Evolutionary conservation across 2,329 filamentous ascomycete genomes (phyloP).

Genomic region (Fusarium sp.): DNA sequence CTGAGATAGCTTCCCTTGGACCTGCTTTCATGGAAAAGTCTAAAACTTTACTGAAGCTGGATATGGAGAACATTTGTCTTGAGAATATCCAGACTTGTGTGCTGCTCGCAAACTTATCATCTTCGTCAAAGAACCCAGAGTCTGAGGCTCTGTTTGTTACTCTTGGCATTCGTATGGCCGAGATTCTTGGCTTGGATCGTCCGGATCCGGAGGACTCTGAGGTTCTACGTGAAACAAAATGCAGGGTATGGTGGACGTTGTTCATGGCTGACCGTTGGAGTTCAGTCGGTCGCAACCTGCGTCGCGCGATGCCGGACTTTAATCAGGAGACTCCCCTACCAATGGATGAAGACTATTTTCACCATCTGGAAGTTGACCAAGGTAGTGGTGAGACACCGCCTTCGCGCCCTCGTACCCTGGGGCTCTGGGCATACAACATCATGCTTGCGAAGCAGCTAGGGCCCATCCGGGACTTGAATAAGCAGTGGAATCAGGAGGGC

Average conservation of each 20-base stretch:
- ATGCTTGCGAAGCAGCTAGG: constrained; percentile 4
- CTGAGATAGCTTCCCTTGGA: not conserved
- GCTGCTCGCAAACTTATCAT: constrained; percentile 5
- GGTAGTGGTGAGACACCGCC: not conserved
- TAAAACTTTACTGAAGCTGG: not conserved
- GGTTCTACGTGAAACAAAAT: constrained; percentile 6
- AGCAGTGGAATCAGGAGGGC: constrained; percentile 2
- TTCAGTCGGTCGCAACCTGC: constrained; percentile 4
- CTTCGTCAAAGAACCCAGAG: not conserved
- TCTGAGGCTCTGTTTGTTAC: constrained; percentile 7
- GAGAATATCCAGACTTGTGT: constrained; percentile 10
- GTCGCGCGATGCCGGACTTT: constrained; percentile 9
- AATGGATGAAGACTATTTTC: constrained; percentile 8
- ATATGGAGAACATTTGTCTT: constrained; percentile 5
- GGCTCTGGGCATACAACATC: constrained; percentile 12
- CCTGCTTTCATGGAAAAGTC: constrained; percentile 3
- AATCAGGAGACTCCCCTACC: constrained; percentile 2
- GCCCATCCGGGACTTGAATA: not conserved
- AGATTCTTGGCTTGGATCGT: not conserved
- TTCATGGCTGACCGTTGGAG: constrained; percentile 14
- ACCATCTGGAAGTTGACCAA: not conserved
- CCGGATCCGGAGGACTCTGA: not conserved
- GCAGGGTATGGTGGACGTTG: constrained; percentile 9
- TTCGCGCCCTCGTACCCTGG: not conserved
- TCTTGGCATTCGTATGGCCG: constrained; percentile 2